A percentile compares a stretch with the other conserved stretches of the same genome.
Evolutionary conservation across 495 filamentous ascomycete species (phyloP).

Genomic region (Aspergillus saccharolyticus): DNA sequence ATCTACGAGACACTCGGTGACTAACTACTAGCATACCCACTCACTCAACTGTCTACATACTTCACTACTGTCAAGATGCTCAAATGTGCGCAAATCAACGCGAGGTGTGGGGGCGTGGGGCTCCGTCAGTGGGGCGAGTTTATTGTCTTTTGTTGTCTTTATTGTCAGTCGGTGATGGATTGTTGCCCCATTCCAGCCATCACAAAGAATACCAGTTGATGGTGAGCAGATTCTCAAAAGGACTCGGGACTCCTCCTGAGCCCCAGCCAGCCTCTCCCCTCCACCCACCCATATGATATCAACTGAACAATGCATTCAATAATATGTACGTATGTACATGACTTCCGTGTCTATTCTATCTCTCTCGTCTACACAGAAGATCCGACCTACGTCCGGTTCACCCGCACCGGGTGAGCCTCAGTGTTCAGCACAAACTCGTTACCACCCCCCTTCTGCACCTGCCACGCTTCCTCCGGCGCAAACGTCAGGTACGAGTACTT

Average conservation of each 20-base stretch:
- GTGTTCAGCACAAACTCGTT: slow-evolving; percentile 79
- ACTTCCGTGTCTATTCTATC: not conserved
- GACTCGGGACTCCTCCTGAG: no score
- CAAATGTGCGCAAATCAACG: slow-evolving; percentile 15
- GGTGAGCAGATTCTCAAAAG: no score
- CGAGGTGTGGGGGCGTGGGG: not conserved
- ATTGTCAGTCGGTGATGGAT: no score
- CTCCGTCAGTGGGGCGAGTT: not conserved
- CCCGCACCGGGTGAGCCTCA: slow-evolving; percentile 72
- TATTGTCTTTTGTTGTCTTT: not conserved
- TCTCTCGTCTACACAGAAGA: not conserved
- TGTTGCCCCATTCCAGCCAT: no score
- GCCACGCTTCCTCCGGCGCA: slow-evolving; percentile 55
- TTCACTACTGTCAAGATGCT: slow-evolving; percentile 5
- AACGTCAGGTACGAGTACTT: slow-evolving; percentile 76
- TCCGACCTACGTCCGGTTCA: slow-evolving; percentile 23
- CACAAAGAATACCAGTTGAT: no score
- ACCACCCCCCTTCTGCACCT: slow-evolving; percentile 52
- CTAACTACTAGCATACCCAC: no score
- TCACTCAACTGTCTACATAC: not conserved
- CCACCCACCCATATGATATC: no score
- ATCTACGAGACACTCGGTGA: no score
- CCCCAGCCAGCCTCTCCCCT: no score
- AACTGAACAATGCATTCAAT: not conserved
- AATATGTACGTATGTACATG: not conserved